phyloP scores from a whole-genome alignment of 768 basidiomycete species.

The Rhizopogon salebrosus region DNA sequence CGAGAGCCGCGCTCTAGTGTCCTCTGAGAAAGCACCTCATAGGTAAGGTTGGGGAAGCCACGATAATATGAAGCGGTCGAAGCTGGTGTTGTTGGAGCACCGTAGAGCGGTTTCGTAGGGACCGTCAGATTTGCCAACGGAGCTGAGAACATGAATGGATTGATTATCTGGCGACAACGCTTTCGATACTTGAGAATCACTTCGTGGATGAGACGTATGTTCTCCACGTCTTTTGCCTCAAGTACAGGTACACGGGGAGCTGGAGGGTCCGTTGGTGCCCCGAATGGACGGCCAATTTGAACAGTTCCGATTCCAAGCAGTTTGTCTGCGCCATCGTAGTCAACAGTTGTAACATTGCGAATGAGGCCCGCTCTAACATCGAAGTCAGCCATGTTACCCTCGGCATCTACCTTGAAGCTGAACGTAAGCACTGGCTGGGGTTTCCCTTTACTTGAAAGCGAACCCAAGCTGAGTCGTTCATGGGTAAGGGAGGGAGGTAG shows the following conservation, averaged over 20 bases:
- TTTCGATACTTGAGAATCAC: slow-evolving; percentile 20
- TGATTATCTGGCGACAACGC: slow-evolving; percentile 14
- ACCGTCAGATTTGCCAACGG: slow-evolving; percentile 24
- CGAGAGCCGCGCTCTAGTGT: slow-evolving; percentile 38
- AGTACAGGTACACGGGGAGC: slow-evolving; percentile 4
- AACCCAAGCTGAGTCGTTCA: slow-evolving; percentile 45
- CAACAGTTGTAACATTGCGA: slow-evolving; percentile 56
- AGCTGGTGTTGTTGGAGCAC: slow-evolving; percentile 23
- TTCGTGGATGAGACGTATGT: slow-evolving; percentile 28
- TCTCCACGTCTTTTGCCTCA: slow-evolving; percentile 16
- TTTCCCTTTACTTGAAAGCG: slow-evolving; percentile 20
- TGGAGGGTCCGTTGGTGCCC: neutral
- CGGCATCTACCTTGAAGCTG: slow-evolving; percentile 60
- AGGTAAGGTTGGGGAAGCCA: slow-evolving; percentile 50
- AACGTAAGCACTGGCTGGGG: slow-evolving; percentile 71
- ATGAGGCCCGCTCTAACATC: slow-evolving; percentile 69
- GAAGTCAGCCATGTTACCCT: slow-evolving; percentile 66
- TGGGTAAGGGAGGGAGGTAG: slow-evolving; percentile 58
- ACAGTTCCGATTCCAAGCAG: slow-evolving; percentile 30
- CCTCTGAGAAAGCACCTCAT: slow-evolving; percentile 31
- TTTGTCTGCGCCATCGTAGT: slow-evolving; percentile 65
- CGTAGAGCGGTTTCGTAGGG: slow-evolving; percentile 23
- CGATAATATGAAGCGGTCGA: slow-evolving; percentile 27
- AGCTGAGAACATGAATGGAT: slow-evolving; percentile 21
- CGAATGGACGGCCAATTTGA: slow-evolving; percentile 19